These are phyloP conservation scores for Paraphaeosphaeria minitans DNA, from an alignment of 2,329 filamentous ascomycete genomes.

Conservation along the genomic window DNA sequence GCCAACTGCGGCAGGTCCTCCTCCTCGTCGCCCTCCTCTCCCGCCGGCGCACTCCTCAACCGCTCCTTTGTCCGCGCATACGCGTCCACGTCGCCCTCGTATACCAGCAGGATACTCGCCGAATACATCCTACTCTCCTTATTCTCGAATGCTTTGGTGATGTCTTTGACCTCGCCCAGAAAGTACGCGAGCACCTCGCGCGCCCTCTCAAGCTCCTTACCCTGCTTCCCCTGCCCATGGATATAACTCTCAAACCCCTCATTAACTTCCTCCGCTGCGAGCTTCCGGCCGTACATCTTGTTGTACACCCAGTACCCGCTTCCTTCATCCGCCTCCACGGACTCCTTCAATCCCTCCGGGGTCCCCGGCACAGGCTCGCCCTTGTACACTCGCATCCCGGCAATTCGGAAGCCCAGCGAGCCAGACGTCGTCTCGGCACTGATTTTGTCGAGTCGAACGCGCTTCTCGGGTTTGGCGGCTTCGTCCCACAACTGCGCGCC, in stretches of 20 bases:
- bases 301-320: slow-evolving; percentile 65
- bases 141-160: slow-evolving; percentile 62
- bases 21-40: slow-evolving; percentile 49
- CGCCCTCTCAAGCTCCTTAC: slow-evolving; percentile 43
- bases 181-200: slow-evolving; percentile 54
- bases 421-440: slow-evolving; percentile 63
- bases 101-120: slow-evolving; percentile 67
- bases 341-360: slow-evolving; percentile 36
- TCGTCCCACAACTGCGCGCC: slow-evolving; percentile 87
- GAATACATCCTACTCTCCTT: slow-evolving; percentile 72
- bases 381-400: slow-evolving; percentile 67
- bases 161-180: slow-evolving; percentile 57
- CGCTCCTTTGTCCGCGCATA: slow-evolving; percentile 52
- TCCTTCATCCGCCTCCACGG: slow-evolving; percentile 49
- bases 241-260: slow-evolving; percentile 65
- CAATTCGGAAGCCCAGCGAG: slow-evolving; percentile 66
- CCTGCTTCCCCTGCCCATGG: slow-evolving; percentile 40
- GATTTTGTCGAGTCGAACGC: slow-evolving; percentile 64
- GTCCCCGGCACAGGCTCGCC: slow-evolving; percentile 30
- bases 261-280: slow-evolving; percentile 59
- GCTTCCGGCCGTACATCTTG: slow-evolving; percentile 68
- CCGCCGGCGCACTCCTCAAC: slow-evolving; percentile 26
- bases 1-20: slow-evolving; percentile 67
- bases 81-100: slow-evolving; percentile 66
- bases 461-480: slow-evolving; percentile 62